phyloP scores from a whole-genome alignment of 495 filamentous ascomycete species.

The Rhypophila decipiens region DNA sequence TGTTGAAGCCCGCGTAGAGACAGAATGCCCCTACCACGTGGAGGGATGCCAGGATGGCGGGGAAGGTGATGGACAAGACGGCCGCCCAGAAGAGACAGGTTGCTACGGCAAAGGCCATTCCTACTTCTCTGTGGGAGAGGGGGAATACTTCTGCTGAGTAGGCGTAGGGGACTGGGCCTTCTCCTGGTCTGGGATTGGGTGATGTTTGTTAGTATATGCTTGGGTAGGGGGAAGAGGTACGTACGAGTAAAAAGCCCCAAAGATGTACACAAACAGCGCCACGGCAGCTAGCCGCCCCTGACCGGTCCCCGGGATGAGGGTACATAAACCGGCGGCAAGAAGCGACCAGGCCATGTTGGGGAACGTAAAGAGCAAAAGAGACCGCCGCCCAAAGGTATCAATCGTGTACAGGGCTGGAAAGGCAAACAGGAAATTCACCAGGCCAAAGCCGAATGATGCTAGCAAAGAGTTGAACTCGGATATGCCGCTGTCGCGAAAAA shows the following conservation, averaged over 20 bases:
- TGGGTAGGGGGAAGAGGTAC: neutral
- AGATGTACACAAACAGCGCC: constrained; percentile 66
- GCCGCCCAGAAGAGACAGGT: constrained; percentile 64
- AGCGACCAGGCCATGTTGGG: constrained; percentile 80
- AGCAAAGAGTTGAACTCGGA: constrained; percentile 53
- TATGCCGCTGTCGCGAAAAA: constrained; percentile 61
- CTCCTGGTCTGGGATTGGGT: constrained; percentile 40
- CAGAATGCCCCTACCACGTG: constrained; percentile 50
- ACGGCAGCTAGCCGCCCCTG: constrained; percentile 54
- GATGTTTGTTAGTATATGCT: neutral
- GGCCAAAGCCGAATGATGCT: constrained; percentile 71
- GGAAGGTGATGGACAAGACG: constrained; percentile 60
- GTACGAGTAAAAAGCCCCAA: constrained; percentile 58
- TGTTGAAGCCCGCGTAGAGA: constrained; percentile 57
- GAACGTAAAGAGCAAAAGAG: constrained; percentile 76
- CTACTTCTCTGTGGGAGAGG: constrained; percentile 65
- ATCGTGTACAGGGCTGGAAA: constrained; percentile 80
- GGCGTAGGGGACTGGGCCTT: constrained; percentile 77
- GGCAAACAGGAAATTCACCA: constrained; percentile 77
- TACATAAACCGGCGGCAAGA: constrained; percentile 65
- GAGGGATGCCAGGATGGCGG: constrained; percentile 50
- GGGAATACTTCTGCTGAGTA: constrained; percentile 78
- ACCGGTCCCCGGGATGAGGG: constrained; percentile 44
- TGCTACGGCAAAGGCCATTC: constrained; percentile 69
- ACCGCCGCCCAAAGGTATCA: constrained; percentile 74